Evolutionary conservation across 331 rosid genomes (phyloP).

Genomic region (Phaseolus coccineus): DNA sequence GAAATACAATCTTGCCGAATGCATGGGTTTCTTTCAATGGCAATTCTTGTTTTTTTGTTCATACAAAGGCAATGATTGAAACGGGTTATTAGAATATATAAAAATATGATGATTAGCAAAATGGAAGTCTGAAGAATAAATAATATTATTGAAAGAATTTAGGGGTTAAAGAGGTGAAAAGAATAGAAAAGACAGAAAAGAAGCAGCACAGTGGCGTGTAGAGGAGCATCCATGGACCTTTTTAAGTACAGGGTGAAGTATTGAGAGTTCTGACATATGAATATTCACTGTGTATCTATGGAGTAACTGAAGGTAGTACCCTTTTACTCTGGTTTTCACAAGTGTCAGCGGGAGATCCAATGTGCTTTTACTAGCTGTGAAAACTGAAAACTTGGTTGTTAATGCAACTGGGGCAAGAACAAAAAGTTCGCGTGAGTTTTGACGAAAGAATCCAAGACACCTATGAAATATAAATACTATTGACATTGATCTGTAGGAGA

Average conservation of each 20-base stretch:
- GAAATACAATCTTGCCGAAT: background rate
- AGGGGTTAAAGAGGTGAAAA: background rate
- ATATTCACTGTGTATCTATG: slow-evolving; percentile 7
- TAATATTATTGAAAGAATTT: too few relatives aligned
- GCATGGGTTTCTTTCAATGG: background rate
- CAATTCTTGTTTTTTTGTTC: background rate
- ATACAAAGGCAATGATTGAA: background rate
- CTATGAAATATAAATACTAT: slow-evolving; percentile 46
- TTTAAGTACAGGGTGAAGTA: slow-evolving; percentile 40
- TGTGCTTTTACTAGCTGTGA: slow-evolving; percentile 47
- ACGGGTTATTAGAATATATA: background rate
- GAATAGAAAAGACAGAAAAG: slow-evolving; percentile 11
- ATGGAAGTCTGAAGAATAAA: background rate
- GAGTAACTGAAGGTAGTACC: background rate
- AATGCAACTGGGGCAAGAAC: slow-evolving; percentile 43
- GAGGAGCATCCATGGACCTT: slow-evolving; percentile 34
- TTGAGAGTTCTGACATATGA: slow-evolving; percentile 47
- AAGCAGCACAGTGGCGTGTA: background rate
- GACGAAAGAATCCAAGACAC: slow-evolving; percentile 51
- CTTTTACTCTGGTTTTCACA: slow-evolving; percentile 45
- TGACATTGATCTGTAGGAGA: slow-evolving; percentile 61
- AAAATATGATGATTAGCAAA: background rate
- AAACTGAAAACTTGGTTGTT: slow-evolving; percentile 39
- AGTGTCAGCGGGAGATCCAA: slow-evolving; percentile 48
- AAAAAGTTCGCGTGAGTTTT: slow-evolving; percentile 51